Conservation (phyloP, 2,329 filamentous ascomycete species). For the Chalaropsis ovoidea region DNA sequence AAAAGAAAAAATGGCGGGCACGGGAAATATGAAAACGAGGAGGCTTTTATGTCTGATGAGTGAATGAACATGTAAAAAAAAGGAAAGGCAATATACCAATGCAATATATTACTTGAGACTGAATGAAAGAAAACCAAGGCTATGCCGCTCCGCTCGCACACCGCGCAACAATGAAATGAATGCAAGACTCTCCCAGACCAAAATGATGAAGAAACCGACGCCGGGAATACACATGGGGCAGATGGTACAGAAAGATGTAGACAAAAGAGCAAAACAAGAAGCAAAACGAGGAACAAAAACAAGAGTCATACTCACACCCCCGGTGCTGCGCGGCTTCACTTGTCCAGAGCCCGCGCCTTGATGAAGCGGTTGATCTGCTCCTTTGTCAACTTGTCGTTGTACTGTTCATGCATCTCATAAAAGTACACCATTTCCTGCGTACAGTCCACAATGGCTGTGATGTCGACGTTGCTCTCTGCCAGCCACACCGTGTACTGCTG, state of each 20-base stretch:
- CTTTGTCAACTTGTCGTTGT: slow-evolving; percentile 49
- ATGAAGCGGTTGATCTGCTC: slow-evolving; percentile 51
- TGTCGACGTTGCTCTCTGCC: slow-evolving; percentile 74
- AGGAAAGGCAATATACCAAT: slow-evolving; percentile 14
- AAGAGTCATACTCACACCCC: neutral
- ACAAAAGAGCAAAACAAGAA: neutral
- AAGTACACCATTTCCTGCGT: slow-evolving; percentile 86
- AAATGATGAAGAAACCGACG: neutral
- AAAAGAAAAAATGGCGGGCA: neutral
- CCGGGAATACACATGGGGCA: neutral
- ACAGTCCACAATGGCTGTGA: slow-evolving; percentile 75
- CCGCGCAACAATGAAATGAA: neutral
- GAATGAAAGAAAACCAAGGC: neutral
- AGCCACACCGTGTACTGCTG: slow-evolving; percentile 63
- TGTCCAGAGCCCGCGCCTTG: slow-evolving; percentile 48
- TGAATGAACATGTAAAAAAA: slow-evolving; percentile 23
- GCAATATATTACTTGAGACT: slow-evolving; percentile 4
- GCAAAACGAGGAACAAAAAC: neutral
- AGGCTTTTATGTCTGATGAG: slow-evolving; percentile 15
- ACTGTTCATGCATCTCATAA: slow-evolving; percentile 60
- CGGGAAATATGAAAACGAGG: neutral
- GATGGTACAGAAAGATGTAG: neutral
- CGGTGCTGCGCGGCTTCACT: slow-evolving; percentile 32
- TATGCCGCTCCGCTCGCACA: neutral
- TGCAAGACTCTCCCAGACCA: neutral